Base-by-base conservation (phyloP, 2,329 filamentous ascomycete genomes). In the Apiospora arundinis region DNA sequence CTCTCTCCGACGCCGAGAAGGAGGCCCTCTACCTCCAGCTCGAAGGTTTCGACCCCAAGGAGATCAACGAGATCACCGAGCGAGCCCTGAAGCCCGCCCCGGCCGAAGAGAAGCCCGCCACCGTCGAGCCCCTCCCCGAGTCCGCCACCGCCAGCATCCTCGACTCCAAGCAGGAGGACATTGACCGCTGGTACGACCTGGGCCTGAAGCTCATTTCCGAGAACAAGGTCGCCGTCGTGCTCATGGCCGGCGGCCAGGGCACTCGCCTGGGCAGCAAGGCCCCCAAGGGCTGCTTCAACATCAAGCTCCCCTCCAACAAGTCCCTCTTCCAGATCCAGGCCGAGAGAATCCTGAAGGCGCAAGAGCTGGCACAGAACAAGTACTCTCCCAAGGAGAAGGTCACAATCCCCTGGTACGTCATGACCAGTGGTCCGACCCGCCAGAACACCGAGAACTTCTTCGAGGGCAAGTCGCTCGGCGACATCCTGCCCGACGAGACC, bases 291-390 rank as follows among this genome's bases (percentile, higher is more conserved):
- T 98, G 95, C 89, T 99, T 93, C 84, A 92, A 99, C 81, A 98
- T 99, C 82, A 95, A 95, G 23, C 89, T 99, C 71, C 94, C 95
- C 44, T 97, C 94, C 76, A 85, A 92, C 80, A 99, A 99, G 87
- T 95, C 95, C 21, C 89, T 99, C 72, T 99, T 99, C 89, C 95
- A 98, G 86, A 93, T 99, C 77, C 96, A 99, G 84, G 96, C 93
- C 63, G 95, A 99, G 89, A 89, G 96, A 70, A 98, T 99, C 80
- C 88, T 88, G 78, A 97, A 95, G 85, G 85, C 97, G 11, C 93
- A 98, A 84, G 84, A 91, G 78, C 86, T 98, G 74, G 95, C 95
- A 60, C 88, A 91, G 77, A 91, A 92, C 82, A 90, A 92, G 80
- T 86, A 89, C 70, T 88, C 88, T 71, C 85, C 84, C 73, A 85